Base-by-base conservation (phyloP, 768 basidiomycete species). In the Suillus ampliporus region DNA sequence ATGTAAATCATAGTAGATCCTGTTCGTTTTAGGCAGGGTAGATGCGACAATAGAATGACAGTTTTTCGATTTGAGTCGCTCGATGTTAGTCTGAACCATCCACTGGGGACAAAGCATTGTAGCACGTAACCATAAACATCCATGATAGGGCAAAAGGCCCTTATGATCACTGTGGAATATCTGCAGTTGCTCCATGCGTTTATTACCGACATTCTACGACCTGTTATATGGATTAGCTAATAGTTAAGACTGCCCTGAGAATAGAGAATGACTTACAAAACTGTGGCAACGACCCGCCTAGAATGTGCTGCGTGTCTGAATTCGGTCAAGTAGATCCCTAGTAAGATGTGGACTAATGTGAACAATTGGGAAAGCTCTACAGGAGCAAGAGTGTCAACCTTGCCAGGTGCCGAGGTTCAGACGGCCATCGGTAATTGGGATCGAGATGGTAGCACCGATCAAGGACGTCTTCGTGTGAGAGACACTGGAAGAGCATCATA, bases 371-470 rank as follows among this genome's bases (percentile, higher is more conserved):
- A 10, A 19, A 46, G 23, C n/a, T 48, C 26, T 31, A 28, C 35
- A 51, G 54, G n/a, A n/a, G 15, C 21, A 56, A 52, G 10, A 47
- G 61, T 60, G 26, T 69, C 75, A 54, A 86, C 93, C 95, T 84
- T 97, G 95, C 95, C 95, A 97, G 26, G 92, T 95, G 13, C 95
- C 95, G 56, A 97, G 78, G 65, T 89, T 92, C 66, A 97, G 78
- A 52, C 81, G 78, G 7, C 86, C 92, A 62, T 90, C 83, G 3
- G 91, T 90, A 67, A 98, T 93, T 4, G 95, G 95, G 44, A 98
- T 76, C 14, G 89, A 87, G 62, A 97, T 82, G 0, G 92, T 89
- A 21, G 90, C 83, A 21, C 96, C 95, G 51, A 97, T 80, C 37
- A 98, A 82, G 5, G 93, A 87, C 3, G 93, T 86, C 74, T 98